Conservation (phyloP, 2,329 filamentous ascomycete species). For the Hypoxylon sp. region DNA sequence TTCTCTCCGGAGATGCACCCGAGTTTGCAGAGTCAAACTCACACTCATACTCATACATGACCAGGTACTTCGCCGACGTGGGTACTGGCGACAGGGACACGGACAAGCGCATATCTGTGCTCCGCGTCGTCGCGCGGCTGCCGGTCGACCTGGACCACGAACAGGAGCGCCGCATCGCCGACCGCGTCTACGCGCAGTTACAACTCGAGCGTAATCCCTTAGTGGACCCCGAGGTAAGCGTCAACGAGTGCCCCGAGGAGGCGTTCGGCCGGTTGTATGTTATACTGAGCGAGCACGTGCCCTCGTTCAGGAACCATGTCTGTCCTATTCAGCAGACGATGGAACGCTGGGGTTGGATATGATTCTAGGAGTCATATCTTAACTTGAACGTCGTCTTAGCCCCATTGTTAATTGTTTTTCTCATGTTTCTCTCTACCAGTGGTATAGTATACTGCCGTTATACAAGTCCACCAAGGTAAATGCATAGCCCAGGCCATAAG, state of each 20-base stretch:
- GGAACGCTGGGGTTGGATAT: background rate
- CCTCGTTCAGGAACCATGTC: background rate
- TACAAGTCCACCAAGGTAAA: too few species aligned
- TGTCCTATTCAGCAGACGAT: background rate
- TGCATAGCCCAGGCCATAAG: too few species aligned
- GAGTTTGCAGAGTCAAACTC: too few species aligned
- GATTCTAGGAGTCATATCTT: background rate
- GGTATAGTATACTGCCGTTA: too few species aligned
- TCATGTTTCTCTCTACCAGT: background rate
- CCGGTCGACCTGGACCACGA: conserved; percentile 14
- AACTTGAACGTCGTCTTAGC: background rate
- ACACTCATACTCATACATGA: too few species aligned
- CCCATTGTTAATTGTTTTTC: background rate
- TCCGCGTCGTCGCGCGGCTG: conserved; percentile 15
- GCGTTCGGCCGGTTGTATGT: conserved; percentile 10
- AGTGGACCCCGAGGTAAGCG: background rate
- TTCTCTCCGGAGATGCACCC: conserved; percentile 3
- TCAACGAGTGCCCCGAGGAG: background rate
- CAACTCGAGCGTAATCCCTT: conserved; percentile 30
- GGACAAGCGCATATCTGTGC: conserved; percentile 16
- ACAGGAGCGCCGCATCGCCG: conserved; percentile 18
- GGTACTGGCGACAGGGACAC: conserved; percentile 19
- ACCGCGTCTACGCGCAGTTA: conserved; percentile 34
- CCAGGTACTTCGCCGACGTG: background rate
- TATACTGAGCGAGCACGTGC: conserved; percentile 18